Base-by-base conservation (phyloP, 306 rosid genomes). In the Trifolium dubium region DNA sequence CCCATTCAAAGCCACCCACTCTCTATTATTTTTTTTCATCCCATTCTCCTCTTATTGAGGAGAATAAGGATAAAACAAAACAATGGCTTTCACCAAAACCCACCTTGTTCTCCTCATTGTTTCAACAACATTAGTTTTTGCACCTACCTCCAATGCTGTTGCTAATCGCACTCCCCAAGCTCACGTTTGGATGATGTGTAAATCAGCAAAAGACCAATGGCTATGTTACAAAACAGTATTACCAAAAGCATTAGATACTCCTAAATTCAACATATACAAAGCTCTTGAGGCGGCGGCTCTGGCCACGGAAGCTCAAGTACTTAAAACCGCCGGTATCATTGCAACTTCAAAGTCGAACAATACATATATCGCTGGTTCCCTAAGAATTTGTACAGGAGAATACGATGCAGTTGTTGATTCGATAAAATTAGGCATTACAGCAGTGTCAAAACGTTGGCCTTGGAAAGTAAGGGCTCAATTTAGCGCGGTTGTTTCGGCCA, bases 31-130 rank as follows among this genome's bases (percentile, higher is more conserved):
- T 60, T 41, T 11, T 9, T 8, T 32, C 6, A 11, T 41, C 34
- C 17, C 7, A 8, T 10, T 11, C 53, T 41, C 53, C 51, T 39
- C 34, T 63, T 6, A 12, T 40, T 13, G 71, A 65, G 71, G 53
- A 40, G 54, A 19, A 41, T 2, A 10, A 65, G 35, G 54, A 65
- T 19, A 30, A 3, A 29, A 3, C 2, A 40, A 12, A 39, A 64
- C 17, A 39, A 65, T 65, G 83, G 58, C 11, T 58, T 66, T 67
- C 65, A 15, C 1, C 35, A 79, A 49, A 49, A 46, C 9, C 47
- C 35, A 60, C 18, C 12, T 14, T 0, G 43, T 58, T 10, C 12
- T 77, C 64, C 43, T 66, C 37, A 31, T 79, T 4, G 39, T 59
- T 2, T 55, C 75, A 15, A 41, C 68, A 31, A 49, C 75, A 1